Evolutionary conservation across 176 grass and related monocot genomes (phyloP).

Genomic region (Metroxylon sagu): DNA sequence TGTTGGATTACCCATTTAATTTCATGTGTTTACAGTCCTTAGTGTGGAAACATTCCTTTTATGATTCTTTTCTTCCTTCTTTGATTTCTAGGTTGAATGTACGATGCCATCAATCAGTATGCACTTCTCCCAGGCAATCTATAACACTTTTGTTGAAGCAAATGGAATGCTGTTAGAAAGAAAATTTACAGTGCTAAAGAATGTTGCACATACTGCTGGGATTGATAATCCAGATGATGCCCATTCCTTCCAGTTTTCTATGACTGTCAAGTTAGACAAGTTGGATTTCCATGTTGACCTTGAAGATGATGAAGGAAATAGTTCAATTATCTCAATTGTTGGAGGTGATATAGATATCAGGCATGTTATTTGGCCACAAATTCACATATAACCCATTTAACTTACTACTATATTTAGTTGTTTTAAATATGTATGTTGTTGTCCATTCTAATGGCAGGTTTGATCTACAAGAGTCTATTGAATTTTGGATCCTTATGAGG

Average conservation of each 20-base stretch:
- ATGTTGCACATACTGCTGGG: constrained; percentile 23
- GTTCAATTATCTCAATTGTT: constrained; percentile 36
- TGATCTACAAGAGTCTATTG: constrained; percentile 43
- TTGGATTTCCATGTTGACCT: constrained; percentile 51
- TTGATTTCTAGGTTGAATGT: constrained; percentile 49
- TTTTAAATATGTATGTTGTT: too few relatives aligned
- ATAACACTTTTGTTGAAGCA: constrained; percentile 43
- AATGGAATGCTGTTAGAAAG: constrained; percentile 17
- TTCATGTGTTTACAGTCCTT: too few relatives aligned
- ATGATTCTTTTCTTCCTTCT: neutral
- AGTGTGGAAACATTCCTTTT: too few relatives aligned
- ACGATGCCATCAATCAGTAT: constrained; percentile 44
- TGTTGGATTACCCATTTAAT: too few relatives aligned
- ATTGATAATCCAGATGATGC: constrained; percentile 20
- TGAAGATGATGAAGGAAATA: constrained; percentile 42
- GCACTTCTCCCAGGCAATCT: constrained; percentile 54
- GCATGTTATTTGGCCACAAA: constrained; percentile 24
- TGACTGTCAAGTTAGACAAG: constrained; percentile 49
- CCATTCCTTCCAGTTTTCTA: constrained; percentile 33
- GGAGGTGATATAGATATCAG: constrained; percentile 45
- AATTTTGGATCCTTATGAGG: constrained; percentile 41
- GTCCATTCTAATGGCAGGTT: constrained; percentile 43
- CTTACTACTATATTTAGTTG: neutral
- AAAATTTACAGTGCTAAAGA: constrained; percentile 23
- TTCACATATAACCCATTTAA: neutral